Evolutionary conservation across 2,329 filamentous ascomycete species (phyloP).

Genomic region (Colletotrichum orchidophilum): DNA sequence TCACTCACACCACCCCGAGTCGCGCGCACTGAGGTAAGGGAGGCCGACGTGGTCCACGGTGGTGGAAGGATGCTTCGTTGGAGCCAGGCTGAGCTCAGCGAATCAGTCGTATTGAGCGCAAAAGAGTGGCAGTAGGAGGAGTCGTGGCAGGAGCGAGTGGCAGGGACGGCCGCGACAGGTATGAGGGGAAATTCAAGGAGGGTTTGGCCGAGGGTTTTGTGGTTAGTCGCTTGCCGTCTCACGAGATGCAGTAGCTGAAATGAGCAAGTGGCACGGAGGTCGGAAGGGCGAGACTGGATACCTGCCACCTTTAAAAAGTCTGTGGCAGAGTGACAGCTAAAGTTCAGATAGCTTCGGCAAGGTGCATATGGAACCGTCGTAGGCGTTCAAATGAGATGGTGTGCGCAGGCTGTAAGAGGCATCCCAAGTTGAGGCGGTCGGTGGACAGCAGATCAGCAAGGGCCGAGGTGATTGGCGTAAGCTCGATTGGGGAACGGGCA

Average conservation of each 20-base stretch:
- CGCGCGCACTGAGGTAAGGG: slow-evolving; percentile 22
- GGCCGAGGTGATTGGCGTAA: slow-evolving; percentile 23
- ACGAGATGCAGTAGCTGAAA: not conserved
- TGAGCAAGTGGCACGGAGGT: slow-evolving; percentile 10
- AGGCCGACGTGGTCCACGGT: slow-evolving; percentile 8
- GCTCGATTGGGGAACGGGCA: slow-evolving; percentile 14
- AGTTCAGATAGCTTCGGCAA: slow-evolving; percentile 23
- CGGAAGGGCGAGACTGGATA: not conserved
- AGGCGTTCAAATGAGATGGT: slow-evolving; percentile 1
- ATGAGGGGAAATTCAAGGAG: not conserved
- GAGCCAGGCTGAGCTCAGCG: not conserved
- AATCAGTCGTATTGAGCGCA: not conserved
- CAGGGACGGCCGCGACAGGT: not conserved
- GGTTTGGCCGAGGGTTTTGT: not conserved
- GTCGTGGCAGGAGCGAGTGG: not conserved
- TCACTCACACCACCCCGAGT: slow-evolving; percentile 31
- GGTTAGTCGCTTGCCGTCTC: not conserved
- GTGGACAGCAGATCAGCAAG: slow-evolving; percentile 24
- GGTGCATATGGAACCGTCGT: slow-evolving; percentile 8
- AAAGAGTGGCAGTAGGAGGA: not conserved
- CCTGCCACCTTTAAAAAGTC: slow-evolving; percentile 21
- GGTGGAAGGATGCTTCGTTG: not conserved
- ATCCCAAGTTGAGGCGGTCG: slow-evolving; percentile 7
- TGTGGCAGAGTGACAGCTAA: slow-evolving; percentile 4
- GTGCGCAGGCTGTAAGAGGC: slow-evolving; percentile 21